These are phyloP conservation scores for Chaetomium sp. DNA, from an alignment of 2,329 filamentous ascomycete genomes.

Conservation along the genomic window DNA sequence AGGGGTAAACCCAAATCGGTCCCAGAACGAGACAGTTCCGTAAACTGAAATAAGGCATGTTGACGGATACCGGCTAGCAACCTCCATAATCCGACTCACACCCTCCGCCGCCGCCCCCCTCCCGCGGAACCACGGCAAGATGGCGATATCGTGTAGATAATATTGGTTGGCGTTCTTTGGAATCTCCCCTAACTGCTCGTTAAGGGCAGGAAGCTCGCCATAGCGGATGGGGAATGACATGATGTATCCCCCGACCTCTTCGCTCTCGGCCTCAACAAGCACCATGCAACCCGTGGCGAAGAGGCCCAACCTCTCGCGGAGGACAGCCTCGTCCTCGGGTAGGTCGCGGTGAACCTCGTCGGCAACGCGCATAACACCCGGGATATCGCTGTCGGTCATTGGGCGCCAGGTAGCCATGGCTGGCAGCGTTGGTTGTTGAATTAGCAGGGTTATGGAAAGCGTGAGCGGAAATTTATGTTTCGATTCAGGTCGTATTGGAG, in stretches of 20 bases:
- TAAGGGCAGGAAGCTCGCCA: slow-evolving; percentile 38
- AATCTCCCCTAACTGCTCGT: slow-evolving; percentile 39
- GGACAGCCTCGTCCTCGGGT: slow-evolving; percentile 39
- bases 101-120: slow-evolving; percentile 34
- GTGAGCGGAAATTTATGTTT: neutral
- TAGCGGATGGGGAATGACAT: slow-evolving; percentile 43
- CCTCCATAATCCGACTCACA: slow-evolving; percentile 34
- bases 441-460: neutral
- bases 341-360: slow-evolving; percentile 39
- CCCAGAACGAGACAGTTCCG: slow-evolving; percentile 41
- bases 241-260: slow-evolving; percentile 40
- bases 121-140: slow-evolving; percentile 38
- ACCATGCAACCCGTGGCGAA: slow-evolving; percentile 43
- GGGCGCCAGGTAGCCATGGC: slow-evolving; percentile 38
- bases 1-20: slow-evolving; percentile 39
- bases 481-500: too few relatives aligned
- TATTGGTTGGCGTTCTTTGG: slow-evolving; percentile 40
- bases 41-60: slow-evolving; percentile 44
- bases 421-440: neutral
- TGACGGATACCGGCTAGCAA: slow-evolving; percentile 36
- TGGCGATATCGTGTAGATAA: slow-evolving; percentile 44
- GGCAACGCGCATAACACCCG: slow-evolving; percentile 36
- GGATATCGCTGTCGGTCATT: slow-evolving; percentile 36
- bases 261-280: slow-evolving; percentile 29
- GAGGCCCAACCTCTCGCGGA: slow-evolving; percentile 40